These are phyloP conservation scores for Penicillium concentricum DNA, from an alignment of 2,329 filamentous ascomycete genomes.

Conservation along the genomic window DNA sequence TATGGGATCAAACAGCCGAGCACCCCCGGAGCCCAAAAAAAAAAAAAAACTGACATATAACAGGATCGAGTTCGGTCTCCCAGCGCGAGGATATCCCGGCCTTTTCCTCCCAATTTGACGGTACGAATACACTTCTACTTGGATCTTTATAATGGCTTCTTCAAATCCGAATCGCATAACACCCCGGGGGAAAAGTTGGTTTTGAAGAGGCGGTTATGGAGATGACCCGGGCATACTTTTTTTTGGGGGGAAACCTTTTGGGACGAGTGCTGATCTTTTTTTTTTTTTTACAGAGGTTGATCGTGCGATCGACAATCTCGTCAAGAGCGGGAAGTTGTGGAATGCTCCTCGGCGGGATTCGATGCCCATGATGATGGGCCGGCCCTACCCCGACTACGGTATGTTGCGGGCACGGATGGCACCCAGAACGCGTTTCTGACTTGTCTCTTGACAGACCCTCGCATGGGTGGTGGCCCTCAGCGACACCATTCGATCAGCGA, in stretches of 20 bases:
- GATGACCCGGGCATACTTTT: not conserved
- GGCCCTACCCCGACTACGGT: constrained; percentile 62
- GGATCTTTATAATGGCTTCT: not conserved
- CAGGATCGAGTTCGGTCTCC: constrained; percentile 72
- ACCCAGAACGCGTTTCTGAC: constrained; percentile 25
- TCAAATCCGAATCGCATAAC: not conserved
- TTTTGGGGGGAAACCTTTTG: not conserved
- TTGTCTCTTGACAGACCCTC: constrained; percentile 59
- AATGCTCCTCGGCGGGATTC: constrained; percentile 74
- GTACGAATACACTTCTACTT: constrained; percentile 53
- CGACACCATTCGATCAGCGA: constrained; percentile 84
- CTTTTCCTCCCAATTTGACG: constrained; percentile 85
- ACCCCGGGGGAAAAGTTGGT: not conserved
- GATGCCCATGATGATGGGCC: constrained; percentile 62
- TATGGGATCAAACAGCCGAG: constrained; percentile 40
- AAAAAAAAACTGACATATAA: constrained; percentile 9
- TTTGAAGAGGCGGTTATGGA: not conserved
- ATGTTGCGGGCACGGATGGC: constrained; percentile 39
- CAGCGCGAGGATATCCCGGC: constrained; percentile 73
- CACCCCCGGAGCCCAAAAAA: not conserved
- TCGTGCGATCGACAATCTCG: constrained; percentile 88
- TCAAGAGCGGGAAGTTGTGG: constrained; percentile 96
- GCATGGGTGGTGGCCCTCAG: constrained; percentile 63
- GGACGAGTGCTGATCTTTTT: constrained; percentile 26
- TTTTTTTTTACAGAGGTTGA: constrained; percentile 75